Conservation (phyloP, 768 basidiomycete genomes). For the Cystoderma amianthinum region DNA sequence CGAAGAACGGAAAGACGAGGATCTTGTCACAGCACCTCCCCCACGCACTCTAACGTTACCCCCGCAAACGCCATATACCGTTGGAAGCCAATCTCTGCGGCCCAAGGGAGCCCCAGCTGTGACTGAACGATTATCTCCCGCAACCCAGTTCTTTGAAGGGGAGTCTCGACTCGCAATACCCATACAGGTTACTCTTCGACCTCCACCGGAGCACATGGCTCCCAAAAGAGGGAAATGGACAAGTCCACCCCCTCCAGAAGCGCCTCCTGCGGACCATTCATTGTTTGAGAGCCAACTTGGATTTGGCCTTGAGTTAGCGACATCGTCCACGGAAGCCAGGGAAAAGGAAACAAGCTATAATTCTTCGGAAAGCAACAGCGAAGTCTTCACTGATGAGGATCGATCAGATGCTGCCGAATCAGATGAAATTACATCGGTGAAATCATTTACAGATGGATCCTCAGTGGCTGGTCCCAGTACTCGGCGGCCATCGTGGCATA, state of each 20-base stretch:
- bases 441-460: constrained; percentile 54
- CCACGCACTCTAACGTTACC: constrained; percentile 43
- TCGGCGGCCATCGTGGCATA: constrained; percentile 45
- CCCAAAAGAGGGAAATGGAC: constrained; percentile 80
- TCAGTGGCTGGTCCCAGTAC: constrained; percentile 16
- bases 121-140: constrained; percentile 49
- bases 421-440: constrained; percentile 65
- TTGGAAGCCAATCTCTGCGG: constrained; percentile 55
- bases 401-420: constrained; percentile 55
- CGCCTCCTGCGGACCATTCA: constrained; percentile 56
- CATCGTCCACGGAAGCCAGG: constrained; percentile 53
- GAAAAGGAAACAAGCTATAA: constrained; percentile 37
- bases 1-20: constrained; percentile 77
- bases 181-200: constrained; percentile 27
- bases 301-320: constrained; percentile 61
- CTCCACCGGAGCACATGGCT: constrained; percentile 73
- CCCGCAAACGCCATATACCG: constrained; percentile 66
- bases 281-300: constrained; percentile 66
- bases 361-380: constrained; percentile 59
- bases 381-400: constrained; percentile 64
- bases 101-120: constrained; percentile 28
- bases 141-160: constrained; percentile 41
- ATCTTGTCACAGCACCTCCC: constrained; percentile 44
- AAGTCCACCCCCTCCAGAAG: constrained; percentile 76
- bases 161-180: constrained; percentile 7